Base-by-base conservation (phyloP, 306 rosid genomes). In the Pterocarpus santalinus region DNA sequence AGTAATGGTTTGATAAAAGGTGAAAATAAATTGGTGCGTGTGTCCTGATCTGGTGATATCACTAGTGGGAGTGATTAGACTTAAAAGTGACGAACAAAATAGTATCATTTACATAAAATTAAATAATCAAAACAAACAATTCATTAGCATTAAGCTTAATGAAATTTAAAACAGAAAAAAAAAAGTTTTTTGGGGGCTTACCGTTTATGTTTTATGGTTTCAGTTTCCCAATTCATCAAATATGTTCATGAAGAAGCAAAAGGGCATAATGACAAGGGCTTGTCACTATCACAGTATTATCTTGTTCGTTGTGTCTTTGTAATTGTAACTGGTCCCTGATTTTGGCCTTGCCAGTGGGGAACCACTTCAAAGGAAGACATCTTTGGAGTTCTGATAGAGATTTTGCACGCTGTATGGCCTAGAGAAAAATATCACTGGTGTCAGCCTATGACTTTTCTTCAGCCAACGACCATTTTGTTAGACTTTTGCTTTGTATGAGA, bases 371-470 rank as follows among this genome's bases (percentile, higher is more conserved):
- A 73, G 67, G 49, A 72, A 78, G 71, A 28, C 62, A 58, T 79
- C 44, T 66, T 78, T 72, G 77, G 5, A 35, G 53, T 58, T 69
- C 39, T 78, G 78, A 75, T 73, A 61, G 81, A 79, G 69, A 84
- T 61, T 69, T 84, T 65, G 53, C 84, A 67, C 30, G 65, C 73
- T 47, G 15, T 75, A 32, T 73, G 41, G 17, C 58, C 78, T 65
- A 13, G 13, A 51, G 73, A n/a, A 14, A 84, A 84, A 80, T 68
- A 52, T 36, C 63, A 71, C 58, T 73, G 51, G 52, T 61, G 60
- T 79, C 47, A 22, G 28, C 75, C 53, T 72, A 30, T 66, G 66
- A 73, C 86, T 73, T 83, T 83, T 83, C 58, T 69, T 82, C 69
- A 75, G 68, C 78, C 56, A 56, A 65, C 52, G 36, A 7, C 75